Evolutionary conservation across 805 yeast species (phyloP), one percentile per base, ranked within the genome.

Genomic region (Starmerella stigmatis): DNA sequence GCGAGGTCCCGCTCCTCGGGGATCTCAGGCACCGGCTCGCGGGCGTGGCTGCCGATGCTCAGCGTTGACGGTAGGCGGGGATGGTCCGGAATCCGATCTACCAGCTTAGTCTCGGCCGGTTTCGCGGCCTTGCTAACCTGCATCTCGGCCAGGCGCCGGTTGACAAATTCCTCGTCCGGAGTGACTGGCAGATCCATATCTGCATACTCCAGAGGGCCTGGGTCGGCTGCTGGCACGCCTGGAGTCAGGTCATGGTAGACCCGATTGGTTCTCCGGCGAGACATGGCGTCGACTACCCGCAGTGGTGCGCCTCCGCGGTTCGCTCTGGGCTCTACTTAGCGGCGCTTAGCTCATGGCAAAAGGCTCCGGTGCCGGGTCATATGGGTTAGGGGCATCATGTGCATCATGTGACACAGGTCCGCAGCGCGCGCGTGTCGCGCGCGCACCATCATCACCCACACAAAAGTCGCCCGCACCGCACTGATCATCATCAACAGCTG

Each of bases 1-100:
- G 59, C 58, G 9, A 41, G 43, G 30, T 29, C 42, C 7, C 60
- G 52, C 41, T 58, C 58, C 19, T 44, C 49, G 12, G 60, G 56
- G n/a, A 59, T 41, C 17, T 39, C 45, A n/a, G 58, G 58, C 19
- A 51, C 28, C 1, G 53, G 51, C 43, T 52, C 54, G 22, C 45
- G 54, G n/a, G 39, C 3, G 25, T 35, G 35, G 12, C 51, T 52
- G 20, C 52, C 51, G 11, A 54, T 33, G 17, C 50, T 41, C 11
- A 52, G 46, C 21, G 51, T 45, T 4, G 37, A 17, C 3, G 54
- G 54, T 11, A 43, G 25, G 21, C 33, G 26, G n/a, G 40, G 40
- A 10, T 43, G 36, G 3, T 21, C 35, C 12, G 54, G 49, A 22
- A 49, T 51, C 27, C 30, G 50, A 23, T 43, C 43, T 7, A 49